Percentiles rank a stretch among this genome's conserved stretches.
Conservation (phyloP, 768 basidiomycete species). For the Termitomyces sp. region DNA sequence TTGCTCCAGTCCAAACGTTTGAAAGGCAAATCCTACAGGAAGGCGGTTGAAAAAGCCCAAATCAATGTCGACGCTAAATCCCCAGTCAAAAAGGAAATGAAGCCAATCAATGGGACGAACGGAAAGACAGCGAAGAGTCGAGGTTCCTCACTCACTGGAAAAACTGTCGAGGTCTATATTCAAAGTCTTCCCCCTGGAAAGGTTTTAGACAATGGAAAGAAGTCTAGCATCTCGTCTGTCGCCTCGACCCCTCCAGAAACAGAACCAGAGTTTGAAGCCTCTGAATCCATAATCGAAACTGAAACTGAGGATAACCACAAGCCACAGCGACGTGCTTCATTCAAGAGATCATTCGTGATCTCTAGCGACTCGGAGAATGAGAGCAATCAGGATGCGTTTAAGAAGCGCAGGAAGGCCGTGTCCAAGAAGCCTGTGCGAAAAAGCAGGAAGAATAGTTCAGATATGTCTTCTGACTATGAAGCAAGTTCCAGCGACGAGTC, state of each 20-base stretch:
- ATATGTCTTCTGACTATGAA: slow-evolving; percentile 38
- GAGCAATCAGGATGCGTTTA: slow-evolving; percentile 22
- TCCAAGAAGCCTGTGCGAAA: slow-evolving; percentile 19
- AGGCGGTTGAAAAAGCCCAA: slow-evolving; percentile 41
- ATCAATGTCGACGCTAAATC: slow-evolving; percentile 5
- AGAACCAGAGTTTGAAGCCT: slow-evolving; percentile 31
- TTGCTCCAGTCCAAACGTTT: slow-evolving; percentile 58
- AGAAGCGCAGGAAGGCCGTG: slow-evolving; percentile 19
- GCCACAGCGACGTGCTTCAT: slow-evolving; percentile 34
- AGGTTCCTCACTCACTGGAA: slow-evolving; percentile 4
- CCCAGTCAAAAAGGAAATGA: slow-evolving; percentile 8
- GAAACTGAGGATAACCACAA: slow-evolving; percentile 32
- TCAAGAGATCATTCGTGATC: slow-evolving; percentile 39
- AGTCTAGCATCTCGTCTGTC: slow-evolving; percentile 26
- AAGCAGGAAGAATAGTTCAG: slow-evolving; percentile 13
- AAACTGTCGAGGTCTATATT: slow-evolving; percentile 54
- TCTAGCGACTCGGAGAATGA: slow-evolving; percentile 50
- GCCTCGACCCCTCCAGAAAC: slow-evolving; percentile 29
- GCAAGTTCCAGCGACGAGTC: slow-evolving; percentile 26
- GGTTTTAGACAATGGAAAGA: slow-evolving; percentile 15
- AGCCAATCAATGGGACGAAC: slow-evolving; percentile 5
- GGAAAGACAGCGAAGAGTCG: slow-evolving; percentile 4
- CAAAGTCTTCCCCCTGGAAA: slow-evolving; percentile 21
- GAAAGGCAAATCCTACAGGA: slow-evolving; percentile 70
- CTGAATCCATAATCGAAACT: slow-evolving; percentile 19